A percentile compares a stretch with the other conserved stretches of the same genome.
phyloP scores from a whole-genome alignment of 768 basidiomycete genomes.

The Pholiota conissans region DNA sequence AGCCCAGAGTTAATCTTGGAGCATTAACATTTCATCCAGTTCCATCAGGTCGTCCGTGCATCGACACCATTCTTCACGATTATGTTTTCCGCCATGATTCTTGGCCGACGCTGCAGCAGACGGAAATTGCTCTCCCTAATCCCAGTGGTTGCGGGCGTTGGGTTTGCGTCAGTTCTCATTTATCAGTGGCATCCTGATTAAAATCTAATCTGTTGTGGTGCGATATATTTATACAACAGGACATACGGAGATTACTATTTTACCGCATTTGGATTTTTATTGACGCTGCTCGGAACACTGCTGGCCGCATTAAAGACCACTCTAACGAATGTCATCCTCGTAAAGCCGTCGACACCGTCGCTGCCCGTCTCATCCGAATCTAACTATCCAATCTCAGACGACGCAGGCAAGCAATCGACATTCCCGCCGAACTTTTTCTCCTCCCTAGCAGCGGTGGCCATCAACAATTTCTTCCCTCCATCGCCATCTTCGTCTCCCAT shows the following conservation, averaged over 20 bases:
- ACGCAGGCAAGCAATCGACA: background rate
- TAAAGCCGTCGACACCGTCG: constrained; percentile 16
- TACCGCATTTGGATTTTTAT: constrained; percentile 77
- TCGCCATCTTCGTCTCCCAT: constrained; percentile 9
- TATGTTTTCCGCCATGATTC: constrained; percentile 67
- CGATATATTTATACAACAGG: constrained; percentile 42
- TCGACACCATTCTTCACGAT: constrained; percentile 93
- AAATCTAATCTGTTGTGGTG: background rate
- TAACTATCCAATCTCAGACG: constrained; percentile 30
- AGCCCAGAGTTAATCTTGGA: background rate
- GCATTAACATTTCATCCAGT: constrained; percentile 44
- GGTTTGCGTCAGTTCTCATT: constrained; percentile 68
- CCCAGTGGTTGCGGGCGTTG: constrained; percentile 89
- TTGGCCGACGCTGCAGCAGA: constrained; percentile 57
- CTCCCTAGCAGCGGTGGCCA: constrained; percentile 3
- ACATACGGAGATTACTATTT: constrained; percentile 97
- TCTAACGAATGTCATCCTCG: constrained; percentile 71
- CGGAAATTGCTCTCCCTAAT: constrained; percentile 71
- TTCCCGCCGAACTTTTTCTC: constrained; percentile 17
- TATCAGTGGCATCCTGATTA: background rate
- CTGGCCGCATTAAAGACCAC: constrained; percentile 95
- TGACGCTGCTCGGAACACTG: constrained; percentile 88
- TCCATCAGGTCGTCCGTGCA: constrained; percentile 96
- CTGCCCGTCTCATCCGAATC: constrained; percentile 15
- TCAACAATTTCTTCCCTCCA: constrained; percentile 13